These are phyloP conservation scores for Penicillium sp. DNA, from an alignment of 2,329 filamentous ascomycete species.

Conservation along the genomic window DNA sequence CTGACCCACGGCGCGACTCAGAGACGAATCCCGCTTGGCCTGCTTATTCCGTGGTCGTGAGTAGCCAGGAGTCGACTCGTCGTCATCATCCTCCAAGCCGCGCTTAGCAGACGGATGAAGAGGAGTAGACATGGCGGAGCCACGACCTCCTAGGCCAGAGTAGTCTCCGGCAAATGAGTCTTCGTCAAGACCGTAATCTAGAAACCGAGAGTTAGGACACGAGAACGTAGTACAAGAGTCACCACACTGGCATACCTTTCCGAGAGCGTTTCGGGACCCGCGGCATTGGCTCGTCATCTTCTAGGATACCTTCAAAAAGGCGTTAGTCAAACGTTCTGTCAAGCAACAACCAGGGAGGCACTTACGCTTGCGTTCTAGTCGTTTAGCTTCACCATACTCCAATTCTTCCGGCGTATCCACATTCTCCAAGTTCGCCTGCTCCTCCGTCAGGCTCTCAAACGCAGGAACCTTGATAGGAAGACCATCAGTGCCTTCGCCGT, in stretches of 20 bases:
- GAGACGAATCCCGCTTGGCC: conserved; percentile 40
- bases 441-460: conserved; percentile 51
- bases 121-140: conserved; percentile 40
- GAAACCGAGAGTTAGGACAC: conserved; percentile 5
- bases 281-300: conserved; percentile 50
- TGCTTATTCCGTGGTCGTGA: conserved; percentile 44
- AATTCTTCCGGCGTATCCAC: conserved; percentile 52
- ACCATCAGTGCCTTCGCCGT: conserved; percentile 45
- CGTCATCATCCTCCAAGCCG: conserved; percentile 43
- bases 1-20: conserved; percentile 37
- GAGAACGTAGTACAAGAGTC: conserved; percentile 3
- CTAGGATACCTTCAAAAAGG: conserved; percentile 43
- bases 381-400: conserved; percentile 51
- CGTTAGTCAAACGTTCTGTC: conserved; percentile 10
- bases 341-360: conserved; percentile 2
- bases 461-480: conserved; percentile 50
- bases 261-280: conserved; percentile 48
- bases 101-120: conserved; percentile 40
- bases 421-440: conserved; percentile 54
- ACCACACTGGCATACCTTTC: conserved; percentile 35
- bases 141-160: conserved; percentile 30
- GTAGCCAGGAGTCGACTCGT: conserved; percentile 40
- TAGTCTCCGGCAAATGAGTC: conserved; percentile 36
- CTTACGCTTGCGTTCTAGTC: conserved; percentile 50
- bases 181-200: conserved; percentile 36